phyloP scores from a whole-genome alignment of 1,284 basidiomycete genomes.

The Pyrrhoderma noxium region DNA sequence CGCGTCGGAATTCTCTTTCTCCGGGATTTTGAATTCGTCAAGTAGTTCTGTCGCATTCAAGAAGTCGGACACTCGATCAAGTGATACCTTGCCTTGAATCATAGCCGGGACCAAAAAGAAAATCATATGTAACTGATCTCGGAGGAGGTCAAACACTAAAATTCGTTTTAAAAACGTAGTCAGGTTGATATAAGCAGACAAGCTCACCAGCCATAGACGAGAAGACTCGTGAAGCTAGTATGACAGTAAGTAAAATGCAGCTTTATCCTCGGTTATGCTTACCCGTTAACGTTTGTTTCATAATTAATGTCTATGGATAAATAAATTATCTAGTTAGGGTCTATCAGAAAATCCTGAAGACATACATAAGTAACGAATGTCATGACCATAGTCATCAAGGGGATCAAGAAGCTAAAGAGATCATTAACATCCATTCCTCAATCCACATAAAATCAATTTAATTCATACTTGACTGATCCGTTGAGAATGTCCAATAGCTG shows the following conservation, averaged over 20 bases:
- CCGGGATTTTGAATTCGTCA: constrained; percentile 33
- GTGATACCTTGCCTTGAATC: constrained; percentile 37
- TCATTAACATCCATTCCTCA: not conserved
- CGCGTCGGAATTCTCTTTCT: constrained; percentile 24
- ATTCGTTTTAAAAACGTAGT: not conserved
- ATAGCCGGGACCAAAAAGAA: constrained; percentile 29
- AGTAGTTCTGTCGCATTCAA: constrained; percentile 39
- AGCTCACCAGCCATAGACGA: constrained; percentile 31
- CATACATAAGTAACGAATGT: constrained; percentile 37
- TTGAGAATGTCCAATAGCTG: constrained; percentile 22
- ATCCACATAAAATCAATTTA: not conserved
- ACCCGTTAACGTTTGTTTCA: constrained; percentile 36
- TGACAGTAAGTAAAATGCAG: not conserved
- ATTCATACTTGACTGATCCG: constrained; percentile 23
- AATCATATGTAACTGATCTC: constrained; percentile 26
- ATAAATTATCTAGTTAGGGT: not conserved
- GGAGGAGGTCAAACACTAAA: constrained; percentile 33
- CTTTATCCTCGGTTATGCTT: not conserved
- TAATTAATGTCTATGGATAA: constrained; percentile 30
- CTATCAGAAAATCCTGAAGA: not conserved
- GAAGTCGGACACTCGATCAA: constrained; percentile 42
- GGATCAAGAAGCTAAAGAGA: constrained; percentile 31
- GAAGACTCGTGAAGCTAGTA: constrained; percentile 32
- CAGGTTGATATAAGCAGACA: not conserved
- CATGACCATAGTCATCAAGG: constrained; percentile 38